phyloP scores from a whole-genome alignment of 495 filamentous ascomycete genomes.

The Neurospora sublineolata region DNA sequence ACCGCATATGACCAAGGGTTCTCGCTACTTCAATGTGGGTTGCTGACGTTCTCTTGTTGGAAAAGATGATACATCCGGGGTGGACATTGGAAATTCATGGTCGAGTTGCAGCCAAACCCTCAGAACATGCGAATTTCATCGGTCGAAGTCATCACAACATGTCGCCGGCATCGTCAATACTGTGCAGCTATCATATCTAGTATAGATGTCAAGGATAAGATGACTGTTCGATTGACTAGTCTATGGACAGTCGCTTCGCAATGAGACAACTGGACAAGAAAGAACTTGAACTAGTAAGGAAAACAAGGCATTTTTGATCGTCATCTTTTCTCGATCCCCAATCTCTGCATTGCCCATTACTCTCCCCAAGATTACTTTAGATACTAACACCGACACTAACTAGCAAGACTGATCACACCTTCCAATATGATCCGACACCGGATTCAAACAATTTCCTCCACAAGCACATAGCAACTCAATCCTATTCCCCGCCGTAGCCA shows the following conservation, averaged over 20 bases:
- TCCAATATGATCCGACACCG: conserved; percentile 17
- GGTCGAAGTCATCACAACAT: too few relatives aligned
- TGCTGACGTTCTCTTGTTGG: too few relatives aligned
- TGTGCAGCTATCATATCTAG: too few relatives aligned
- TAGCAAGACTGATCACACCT: conserved; percentile 18
- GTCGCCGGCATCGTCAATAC: too few relatives aligned
- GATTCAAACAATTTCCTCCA: conserved; percentile 27
- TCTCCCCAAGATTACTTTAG: not conserved
- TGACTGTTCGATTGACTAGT: not conserved
- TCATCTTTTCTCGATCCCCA: not conserved
- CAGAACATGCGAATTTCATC: too few relatives aligned
- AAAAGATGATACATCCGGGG: too few relatives aligned
- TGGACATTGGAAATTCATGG: too few relatives aligned
- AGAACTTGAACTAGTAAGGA: too few relatives aligned
- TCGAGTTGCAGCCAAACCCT: too few relatives aligned
- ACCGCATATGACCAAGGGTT: too few relatives aligned
- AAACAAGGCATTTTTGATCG: not conserved
- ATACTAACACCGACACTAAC: not conserved
- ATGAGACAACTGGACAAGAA: not conserved
- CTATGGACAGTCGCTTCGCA: not conserved
- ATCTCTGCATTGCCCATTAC: not conserved
- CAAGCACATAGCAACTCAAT: conserved; percentile 31
- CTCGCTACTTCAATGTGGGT: too few relatives aligned
- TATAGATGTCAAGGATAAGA: not conserved
- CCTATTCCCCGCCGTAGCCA: conserved; percentile 12